Conservation (phyloP, 106 monocot genomes). For the Gastrodia elata region DNA sequence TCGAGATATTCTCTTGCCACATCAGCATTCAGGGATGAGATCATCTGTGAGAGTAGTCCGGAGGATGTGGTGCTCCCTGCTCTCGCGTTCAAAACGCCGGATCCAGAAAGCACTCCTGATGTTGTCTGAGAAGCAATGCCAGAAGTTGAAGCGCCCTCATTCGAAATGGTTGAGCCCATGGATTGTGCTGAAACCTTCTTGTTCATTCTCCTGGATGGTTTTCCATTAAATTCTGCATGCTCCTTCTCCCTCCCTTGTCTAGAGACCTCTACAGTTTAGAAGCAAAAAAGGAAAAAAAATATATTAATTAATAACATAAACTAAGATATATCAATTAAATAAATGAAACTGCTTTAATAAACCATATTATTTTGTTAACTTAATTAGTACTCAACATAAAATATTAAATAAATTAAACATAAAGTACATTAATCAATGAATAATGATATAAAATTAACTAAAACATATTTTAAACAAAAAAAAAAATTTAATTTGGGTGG, state of each 20-base stretch:
- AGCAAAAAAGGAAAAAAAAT: not conserved
- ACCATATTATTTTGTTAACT: too few relatives aligned
- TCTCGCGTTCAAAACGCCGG: slow-evolving; percentile 62
- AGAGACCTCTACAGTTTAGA: slow-evolving; percentile 41
- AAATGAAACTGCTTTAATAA: too few relatives aligned
- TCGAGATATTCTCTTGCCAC: slow-evolving; percentile 73
- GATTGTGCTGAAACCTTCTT: slow-evolving; percentile 21
- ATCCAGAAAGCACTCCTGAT: slow-evolving; percentile 61
- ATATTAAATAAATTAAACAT: too few relatives aligned
- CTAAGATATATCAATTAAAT: too few relatives aligned
- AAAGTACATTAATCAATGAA: too few relatives aligned
- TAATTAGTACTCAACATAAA: too few relatives aligned
- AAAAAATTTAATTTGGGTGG: too few relatives aligned
- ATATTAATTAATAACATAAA: too few relatives aligned
- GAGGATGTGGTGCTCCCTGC: slow-evolving; percentile 69
- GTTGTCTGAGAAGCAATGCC: slow-evolving; percentile 58
- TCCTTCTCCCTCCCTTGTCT: slow-evolving; percentile 48
- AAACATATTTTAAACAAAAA: too few relatives aligned
- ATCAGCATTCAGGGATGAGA: slow-evolving; percentile 51
- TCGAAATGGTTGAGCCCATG: slow-evolving; percentile 21
- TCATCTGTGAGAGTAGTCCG: slow-evolving; percentile 62
- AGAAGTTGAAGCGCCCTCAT: slow-evolving; percentile 50
- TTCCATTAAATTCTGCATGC: slow-evolving; percentile 22
- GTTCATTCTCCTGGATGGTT: slow-evolving; percentile 24
- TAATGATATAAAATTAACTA: too few relatives aligned